Conservation (phyloP, 169 alveolate genomes). For the Plasmodium reichenowi region DNA sequence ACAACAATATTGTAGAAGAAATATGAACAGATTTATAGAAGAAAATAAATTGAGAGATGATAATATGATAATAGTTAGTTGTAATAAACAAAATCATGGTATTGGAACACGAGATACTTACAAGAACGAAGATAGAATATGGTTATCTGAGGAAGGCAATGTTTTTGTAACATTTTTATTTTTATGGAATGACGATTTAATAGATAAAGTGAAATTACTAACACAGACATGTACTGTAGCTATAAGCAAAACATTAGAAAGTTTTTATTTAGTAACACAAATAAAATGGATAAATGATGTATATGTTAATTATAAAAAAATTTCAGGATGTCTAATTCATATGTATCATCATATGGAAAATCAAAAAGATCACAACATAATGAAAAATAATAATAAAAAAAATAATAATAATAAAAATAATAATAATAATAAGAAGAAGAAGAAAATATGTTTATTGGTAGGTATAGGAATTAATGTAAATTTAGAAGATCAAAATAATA, state of each 20-base stretch:
- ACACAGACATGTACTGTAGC: conserved; percentile 81
- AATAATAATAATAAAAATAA: too few species aligned
- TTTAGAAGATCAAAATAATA: conserved; percentile 15
- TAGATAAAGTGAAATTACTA: conserved; percentile 60
- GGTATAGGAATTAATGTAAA: conserved; percentile 53
- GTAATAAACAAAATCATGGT: conserved; percentile 79
- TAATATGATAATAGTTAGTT: conserved; percentile 68
- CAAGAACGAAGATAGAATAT: conserved; percentile 52
- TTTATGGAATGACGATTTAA: conserved; percentile 74
- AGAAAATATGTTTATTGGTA: conserved; percentile 30
- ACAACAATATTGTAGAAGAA: conserved; percentile 78
- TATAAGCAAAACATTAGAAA: conserved; percentile 72
- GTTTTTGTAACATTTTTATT: conserved; percentile 72
- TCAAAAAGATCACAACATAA: too few species aligned
- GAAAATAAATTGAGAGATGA: conserved; percentile 33
- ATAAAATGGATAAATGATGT: conserved; percentile 84
- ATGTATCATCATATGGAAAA: conserved; percentile 11
- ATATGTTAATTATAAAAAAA: conserved; percentile 72
- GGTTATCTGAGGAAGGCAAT: conserved; percentile 79
- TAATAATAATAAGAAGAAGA: not conserved
- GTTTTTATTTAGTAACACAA: conserved; percentile 65
- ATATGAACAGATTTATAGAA: conserved; percentile 37
- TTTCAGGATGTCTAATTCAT: conserved; percentile 77
- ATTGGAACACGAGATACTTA: conserved; percentile 80
- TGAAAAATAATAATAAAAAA: not conserved